Conservation (phyloP, 805 yeast genomes). For the Candida yuanshanica region DNA sequence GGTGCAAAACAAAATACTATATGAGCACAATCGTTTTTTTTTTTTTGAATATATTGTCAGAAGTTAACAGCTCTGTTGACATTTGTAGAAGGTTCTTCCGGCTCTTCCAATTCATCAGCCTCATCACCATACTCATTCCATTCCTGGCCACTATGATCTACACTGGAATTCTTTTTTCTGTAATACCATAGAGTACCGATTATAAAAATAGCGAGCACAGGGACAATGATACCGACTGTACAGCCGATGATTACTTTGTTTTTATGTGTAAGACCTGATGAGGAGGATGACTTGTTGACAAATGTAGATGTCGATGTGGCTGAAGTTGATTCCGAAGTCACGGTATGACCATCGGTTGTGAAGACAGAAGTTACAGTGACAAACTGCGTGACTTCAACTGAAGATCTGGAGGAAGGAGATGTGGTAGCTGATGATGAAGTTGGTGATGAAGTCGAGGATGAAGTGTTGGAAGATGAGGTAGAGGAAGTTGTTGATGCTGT, state of each 20-base stretch:
- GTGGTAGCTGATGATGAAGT: constrained; percentile 18
- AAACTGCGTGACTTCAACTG: constrained; percentile 9
- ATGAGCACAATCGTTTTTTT: no score
- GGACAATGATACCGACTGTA: constrained; percentile 68
- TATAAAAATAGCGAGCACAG: constrained; percentile 32
- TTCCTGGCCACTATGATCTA: constrained; percentile 6
- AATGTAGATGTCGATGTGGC: constrained; percentile 13
- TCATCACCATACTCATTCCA: constrained; percentile 6
- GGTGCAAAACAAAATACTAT: background rate
- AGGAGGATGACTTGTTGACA: background rate
- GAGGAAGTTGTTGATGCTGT: constrained; percentile 5
- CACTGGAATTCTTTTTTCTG: constrained; percentile 3
- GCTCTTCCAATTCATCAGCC: background rate
- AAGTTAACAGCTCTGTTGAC: constrained; percentile 1
- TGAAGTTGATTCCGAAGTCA: constrained; percentile 25
- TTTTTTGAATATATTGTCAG: background rate
- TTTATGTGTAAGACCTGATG: constrained; percentile 40
- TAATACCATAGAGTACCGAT: constrained; percentile 1
- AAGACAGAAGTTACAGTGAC: constrained; percentile 29
- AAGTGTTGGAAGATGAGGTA: background rate
- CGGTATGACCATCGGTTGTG: constrained; percentile 25
- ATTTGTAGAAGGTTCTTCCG: background rate
- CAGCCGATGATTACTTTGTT: constrained; percentile 60
- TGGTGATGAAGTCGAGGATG: constrained; percentile 6
- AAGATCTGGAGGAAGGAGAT: constrained; percentile 12